These are phyloP conservation scores for Glutinoglossum americanum DNA, from an alignment of 495 filamentous ascomycete species.

Conservation along the genomic window DNA sequence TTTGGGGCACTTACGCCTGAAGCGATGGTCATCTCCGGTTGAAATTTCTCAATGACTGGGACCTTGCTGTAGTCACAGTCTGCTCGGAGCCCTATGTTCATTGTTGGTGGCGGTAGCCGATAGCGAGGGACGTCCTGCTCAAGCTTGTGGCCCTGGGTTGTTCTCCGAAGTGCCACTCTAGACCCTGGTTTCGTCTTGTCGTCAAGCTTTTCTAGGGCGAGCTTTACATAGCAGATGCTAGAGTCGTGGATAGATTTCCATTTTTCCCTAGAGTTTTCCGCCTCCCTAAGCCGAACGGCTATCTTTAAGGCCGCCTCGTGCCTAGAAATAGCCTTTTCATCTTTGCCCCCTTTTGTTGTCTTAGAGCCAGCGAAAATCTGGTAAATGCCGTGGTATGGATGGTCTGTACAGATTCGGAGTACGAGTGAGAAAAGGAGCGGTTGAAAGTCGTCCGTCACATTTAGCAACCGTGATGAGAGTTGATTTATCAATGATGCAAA, in stretches of 20 bases:
- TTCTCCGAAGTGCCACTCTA: conserved; percentile 37
- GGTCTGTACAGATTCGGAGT: conserved; percentile 63
- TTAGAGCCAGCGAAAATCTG: conserved; percentile 71
- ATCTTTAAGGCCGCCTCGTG: conserved; percentile 47
- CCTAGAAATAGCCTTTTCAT: conserved; percentile 49
- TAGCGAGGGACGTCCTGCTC: conserved; percentile 33
- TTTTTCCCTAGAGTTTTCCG: conserved; percentile 22
- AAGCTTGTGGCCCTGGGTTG: conserved; percentile 31
- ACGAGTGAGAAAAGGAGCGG: conserved; percentile 46
- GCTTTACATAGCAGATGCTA: conserved; percentile 47
- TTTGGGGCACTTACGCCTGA: conserved; percentile 81
- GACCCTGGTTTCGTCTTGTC: conserved; percentile 45
- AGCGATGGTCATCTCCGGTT: conserved; percentile 58
- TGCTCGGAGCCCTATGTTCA: conserved; percentile 54
- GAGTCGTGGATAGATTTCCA: conserved; percentile 51
- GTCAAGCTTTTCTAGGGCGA: conserved; percentile 38
- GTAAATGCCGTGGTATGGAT: conserved; percentile 92
- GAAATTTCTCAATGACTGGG: conserved; percentile 46
- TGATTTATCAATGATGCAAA: conserved; percentile 92
- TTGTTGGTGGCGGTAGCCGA: conserved; percentile 69
- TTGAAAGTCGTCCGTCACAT: conserved; percentile 50
- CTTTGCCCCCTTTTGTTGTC: conserved; percentile 36
- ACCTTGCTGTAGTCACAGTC: conserved; percentile 55
- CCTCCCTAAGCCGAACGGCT: conserved; percentile 31
- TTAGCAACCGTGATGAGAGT: conserved; percentile 69